These are phyloP conservation scores for Podosphaera leucotricha DNA, from an alignment of 2,329 filamentous ascomycete genomes.

Conservation along the genomic window DNA sequence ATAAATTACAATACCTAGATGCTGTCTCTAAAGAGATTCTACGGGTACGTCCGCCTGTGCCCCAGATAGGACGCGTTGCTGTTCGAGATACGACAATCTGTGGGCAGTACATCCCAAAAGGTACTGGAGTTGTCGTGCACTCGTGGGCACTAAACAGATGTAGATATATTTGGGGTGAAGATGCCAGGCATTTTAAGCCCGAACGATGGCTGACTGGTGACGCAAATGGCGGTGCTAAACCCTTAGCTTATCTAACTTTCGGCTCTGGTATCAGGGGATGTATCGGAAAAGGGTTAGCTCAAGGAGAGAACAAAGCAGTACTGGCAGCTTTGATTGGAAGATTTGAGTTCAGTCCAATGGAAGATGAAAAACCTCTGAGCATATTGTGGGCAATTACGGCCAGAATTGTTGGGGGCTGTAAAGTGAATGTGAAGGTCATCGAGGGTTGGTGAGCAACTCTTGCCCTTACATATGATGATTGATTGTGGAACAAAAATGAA, in stretches of 20 bases:
- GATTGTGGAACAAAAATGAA: not conserved
- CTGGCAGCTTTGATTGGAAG: constrained; percentile 51
- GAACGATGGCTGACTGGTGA: constrained; percentile 40
- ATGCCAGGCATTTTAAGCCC: constrained; percentile 51
- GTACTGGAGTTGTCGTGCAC: constrained; percentile 43
- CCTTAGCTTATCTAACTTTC: constrained; percentile 60
- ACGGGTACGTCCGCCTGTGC: constrained; percentile 45
- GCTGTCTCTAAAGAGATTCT: constrained; percentile 55
- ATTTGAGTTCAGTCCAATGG: constrained; percentile 37
- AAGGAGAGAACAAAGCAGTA: constrained; percentile 60
- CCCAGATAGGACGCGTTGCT: constrained; percentile 43
- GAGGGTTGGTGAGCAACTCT: constrained; percentile 43
- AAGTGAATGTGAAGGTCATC: constrained; percentile 37
- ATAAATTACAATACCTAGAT: constrained; percentile 52
- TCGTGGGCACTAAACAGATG: constrained; percentile 18
- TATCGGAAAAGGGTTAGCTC: constrained; percentile 59
- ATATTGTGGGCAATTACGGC: constrained; percentile 41
- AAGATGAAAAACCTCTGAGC: constrained; percentile 24
- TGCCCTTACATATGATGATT: not conserved
- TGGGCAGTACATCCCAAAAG: constrained; percentile 39
- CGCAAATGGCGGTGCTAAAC: constrained; percentile 44
- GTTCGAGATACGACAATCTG: constrained; percentile 37
- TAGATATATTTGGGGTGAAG: constrained; percentile 44
- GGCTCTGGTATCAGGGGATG: constrained; percentile 63
- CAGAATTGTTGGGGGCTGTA: constrained; percentile 45